These are phyloP conservation scores for Begonia fuchsioides DNA, from an alignment of 306 rosid species.

Conservation along the genomic window DNA sequence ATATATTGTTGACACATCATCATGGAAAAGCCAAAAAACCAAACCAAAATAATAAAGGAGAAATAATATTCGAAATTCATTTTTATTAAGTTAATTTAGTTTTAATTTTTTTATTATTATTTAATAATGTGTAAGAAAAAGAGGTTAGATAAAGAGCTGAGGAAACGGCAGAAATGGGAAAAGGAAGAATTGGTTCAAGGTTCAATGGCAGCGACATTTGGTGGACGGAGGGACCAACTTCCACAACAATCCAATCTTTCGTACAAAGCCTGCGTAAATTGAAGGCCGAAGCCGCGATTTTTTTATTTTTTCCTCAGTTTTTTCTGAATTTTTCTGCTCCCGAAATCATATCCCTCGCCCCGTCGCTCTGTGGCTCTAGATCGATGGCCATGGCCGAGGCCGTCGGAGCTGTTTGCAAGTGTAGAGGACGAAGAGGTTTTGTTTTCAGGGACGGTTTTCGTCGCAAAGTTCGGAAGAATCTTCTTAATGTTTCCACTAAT, in stretches of 20 bases:
- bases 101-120: too few relatives aligned
- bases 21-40: too few relatives aligned
- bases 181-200: too few relatives aligned
- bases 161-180: too few relatives aligned
- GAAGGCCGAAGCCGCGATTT: background rate
- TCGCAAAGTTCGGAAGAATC: conserved; percentile 7
- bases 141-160: too few relatives aligned
- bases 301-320: too few relatives aligned
- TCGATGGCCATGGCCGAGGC: conserved; percentile 14
- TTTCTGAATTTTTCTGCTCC: too few relatives aligned
- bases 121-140: too few relatives aligned
- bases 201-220: background rate
- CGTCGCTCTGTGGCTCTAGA: background rate
- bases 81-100: too few relatives aligned
- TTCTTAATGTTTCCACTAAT: conserved; percentile 10
- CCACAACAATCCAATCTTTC: background rate
- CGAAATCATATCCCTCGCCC: background rate
- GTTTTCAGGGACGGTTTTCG: conserved; percentile 6
- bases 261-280: background rate
- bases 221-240: background rate
- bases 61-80: too few relatives aligned
- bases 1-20: too few relatives aligned
- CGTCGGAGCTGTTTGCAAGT: conserved; percentile 10
- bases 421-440: conserved; percentile 6
- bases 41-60: too few relatives aligned